phyloP scores from a whole-genome alignment of 148 eudicot genomes.

The Chenopodium formosanum region DNA sequence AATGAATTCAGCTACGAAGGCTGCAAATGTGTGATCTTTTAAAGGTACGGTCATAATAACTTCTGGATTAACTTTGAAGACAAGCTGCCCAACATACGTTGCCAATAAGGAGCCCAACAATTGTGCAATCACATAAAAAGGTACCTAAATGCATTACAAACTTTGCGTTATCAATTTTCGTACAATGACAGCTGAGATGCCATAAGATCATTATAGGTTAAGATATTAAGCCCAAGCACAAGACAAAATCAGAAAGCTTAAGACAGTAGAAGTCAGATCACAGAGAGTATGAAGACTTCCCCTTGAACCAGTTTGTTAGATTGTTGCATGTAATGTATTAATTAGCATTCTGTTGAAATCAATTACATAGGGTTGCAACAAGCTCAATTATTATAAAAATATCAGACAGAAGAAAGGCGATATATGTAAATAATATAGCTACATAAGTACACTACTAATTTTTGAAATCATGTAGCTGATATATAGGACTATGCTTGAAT shows the following conservation, averaged over 20 bases:
- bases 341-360: not conserved
- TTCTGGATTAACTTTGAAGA: constrained; percentile 57
- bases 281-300: not conserved
- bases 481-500: no score
- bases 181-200: not conserved
- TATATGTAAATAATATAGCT: no score
- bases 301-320: not conserved
- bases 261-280: not conserved
- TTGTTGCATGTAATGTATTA: not conserved
- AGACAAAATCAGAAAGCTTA: not conserved
- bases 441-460: no score
- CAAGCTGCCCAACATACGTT: constrained; percentile 48
- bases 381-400: no score
- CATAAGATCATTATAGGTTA: not conserved
- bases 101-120: constrained; percentile 63
- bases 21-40: constrained; percentile 38
- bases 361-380: no score
- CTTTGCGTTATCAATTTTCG: not conserved
- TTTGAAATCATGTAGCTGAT: no score
- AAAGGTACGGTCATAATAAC: constrained; percentile 58
- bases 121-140: constrained; percentile 69
- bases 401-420: no score
- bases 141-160: constrained; percentile 51
- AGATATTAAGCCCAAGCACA: not conserved
- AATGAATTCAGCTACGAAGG: constrained; percentile 77